Base-by-base conservation (phyloP, 768 basidiomycete genomes). In the Collybia nuda region DNA sequence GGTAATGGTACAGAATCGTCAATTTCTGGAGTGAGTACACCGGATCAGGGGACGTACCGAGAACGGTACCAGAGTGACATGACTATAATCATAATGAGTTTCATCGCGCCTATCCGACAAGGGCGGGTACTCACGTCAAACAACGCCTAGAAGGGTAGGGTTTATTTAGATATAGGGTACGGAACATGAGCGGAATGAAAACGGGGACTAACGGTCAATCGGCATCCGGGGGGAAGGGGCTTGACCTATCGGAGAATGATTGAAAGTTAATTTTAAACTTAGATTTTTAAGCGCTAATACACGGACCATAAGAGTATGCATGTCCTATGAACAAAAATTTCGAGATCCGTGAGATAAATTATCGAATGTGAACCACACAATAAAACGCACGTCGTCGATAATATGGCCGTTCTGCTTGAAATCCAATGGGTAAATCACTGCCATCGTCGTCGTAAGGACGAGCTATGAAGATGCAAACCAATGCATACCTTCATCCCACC, bases 381-480 rank as follows among this genome's bases (percentile, higher is more conserved):
- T 5, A n/a, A n/a, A n/a, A 66, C 75, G 9, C 44, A 79, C 80
- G 63, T 82, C 79, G 58, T 82, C 96, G 15, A 93, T 69, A 48
- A 99, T 94, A 48, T 88, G 77, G 0, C 93, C 90, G 0, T 73
- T 72, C 37, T 72, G 67, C 71, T 90, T 79, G 73, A 84, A 90
- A 67, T 99, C 96, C 17, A 94, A 63, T 0, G 96, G 97, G 63
- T 85, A 98, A 57, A 98, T 95, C 21, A 86, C 88, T 88, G 52
- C 21, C n/a, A n/a, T n/a, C n/a, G n/a, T 39, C 46, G 12, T 39
- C 9, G 18, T 49, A 18, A 23, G 22, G 35, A 1, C 24, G 26
- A 21, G n/a, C 50, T 7, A 54, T 37, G 6, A 23, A 28, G 21
- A 45, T 19, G 18, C 24, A 5, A 12, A 18, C 14, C 8, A 2